Conservation (phyloP, 805 yeast genomes). For the Hyphopichia homilentoma region DNA sequence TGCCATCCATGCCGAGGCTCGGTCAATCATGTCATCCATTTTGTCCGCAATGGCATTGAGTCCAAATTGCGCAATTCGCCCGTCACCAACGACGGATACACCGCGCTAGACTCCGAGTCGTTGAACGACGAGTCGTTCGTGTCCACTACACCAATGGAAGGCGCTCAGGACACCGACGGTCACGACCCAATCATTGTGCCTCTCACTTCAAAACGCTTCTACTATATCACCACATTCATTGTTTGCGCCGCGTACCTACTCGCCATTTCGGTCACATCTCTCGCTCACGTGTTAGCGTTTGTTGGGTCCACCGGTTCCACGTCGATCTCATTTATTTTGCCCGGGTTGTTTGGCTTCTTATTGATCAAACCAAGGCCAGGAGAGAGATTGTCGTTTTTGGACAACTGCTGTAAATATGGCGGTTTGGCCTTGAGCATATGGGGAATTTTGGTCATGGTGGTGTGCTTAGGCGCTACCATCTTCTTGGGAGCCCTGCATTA, state of each 20-base stretch:
- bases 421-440: constrained; percentile 46
- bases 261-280: constrained; percentile 58
- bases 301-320: constrained; percentile 87
- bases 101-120: constrained; percentile 25
- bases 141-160: constrained; percentile 44
- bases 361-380: constrained; percentile 39
- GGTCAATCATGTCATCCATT: constrained; percentile 59
- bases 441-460: constrained; percentile 54
- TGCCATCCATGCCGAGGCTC: constrained; percentile 81
- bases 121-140: constrained; percentile 33
- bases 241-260: constrained; percentile 47
- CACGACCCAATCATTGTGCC: constrained; percentile 50
- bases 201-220: constrained; percentile 43
- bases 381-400: constrained; percentile 21
- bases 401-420: constrained; percentile 30
- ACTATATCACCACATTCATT: constrained; percentile 45
- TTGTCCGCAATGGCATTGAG: constrained; percentile 34
- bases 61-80: constrained; percentile 16
- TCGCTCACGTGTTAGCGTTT: constrained; percentile 65
- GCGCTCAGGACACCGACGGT: constrained; percentile 44
- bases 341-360: constrained; percentile 72
- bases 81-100: constrained; percentile 19
- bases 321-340: constrained; percentile 70
- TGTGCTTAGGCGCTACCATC: constrained; percentile 50
- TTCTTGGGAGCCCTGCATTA: constrained; percentile 38